A percentile compares a stretch with the other conserved stretches of the same genome.
Conservation (phyloP, 2,329 filamentous ascomycete genomes). For the Epichloe typhina region DNA sequence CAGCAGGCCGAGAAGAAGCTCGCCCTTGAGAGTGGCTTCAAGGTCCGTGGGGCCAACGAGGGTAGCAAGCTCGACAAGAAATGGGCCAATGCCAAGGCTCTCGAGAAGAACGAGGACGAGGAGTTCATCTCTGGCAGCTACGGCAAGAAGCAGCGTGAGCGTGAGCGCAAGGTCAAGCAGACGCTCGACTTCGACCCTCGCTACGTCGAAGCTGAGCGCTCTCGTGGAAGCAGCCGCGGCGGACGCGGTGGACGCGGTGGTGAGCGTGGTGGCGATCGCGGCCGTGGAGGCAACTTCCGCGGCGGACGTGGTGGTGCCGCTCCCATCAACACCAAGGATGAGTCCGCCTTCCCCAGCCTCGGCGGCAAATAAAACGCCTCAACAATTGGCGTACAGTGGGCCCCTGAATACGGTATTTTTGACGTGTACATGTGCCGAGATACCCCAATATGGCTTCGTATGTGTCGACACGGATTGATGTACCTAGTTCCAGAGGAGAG, state of each 20-base stretch:
- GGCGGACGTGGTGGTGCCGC: slow-evolving; percentile 27
- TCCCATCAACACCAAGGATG: slow-evolving; percentile 43
- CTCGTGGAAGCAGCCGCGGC: slow-evolving; percentile 38
- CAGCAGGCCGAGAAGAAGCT: slow-evolving; percentile 61
- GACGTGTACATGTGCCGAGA: slow-evolving; percentile 6
- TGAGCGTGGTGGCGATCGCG: slow-evolving; percentile 34
- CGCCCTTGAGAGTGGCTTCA: slow-evolving; percentile 47
- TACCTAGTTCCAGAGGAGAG: neutral
- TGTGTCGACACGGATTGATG: slow-evolving; percentile 4
- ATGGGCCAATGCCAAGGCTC: slow-evolving; percentile 72
- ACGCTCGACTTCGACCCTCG: slow-evolving; percentile 79
- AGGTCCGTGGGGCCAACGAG: slow-evolving; percentile 86
- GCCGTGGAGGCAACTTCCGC: slow-evolving; percentile 28
- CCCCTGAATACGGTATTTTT: neutral
- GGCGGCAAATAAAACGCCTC: slow-evolving; percentile 34
- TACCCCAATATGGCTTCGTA: slow-evolving; percentile 5
- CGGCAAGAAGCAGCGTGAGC: slow-evolving; percentile 74
- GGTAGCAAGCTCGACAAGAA: slow-evolving; percentile 80
- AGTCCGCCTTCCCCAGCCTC: slow-evolving; percentile 48
- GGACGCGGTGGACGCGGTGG: slow-evolving; percentile 38
- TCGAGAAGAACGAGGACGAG: slow-evolving; percentile 53
- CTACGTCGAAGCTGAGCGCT: slow-evolving; percentile 57
- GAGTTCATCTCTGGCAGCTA: slow-evolving; percentile 63
- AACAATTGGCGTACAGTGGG: neutral
- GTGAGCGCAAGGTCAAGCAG: slow-evolving; percentile 86